Base-by-base conservation (phyloP, 768 basidiomycete species). In the Rossbeevera mucosa region DNA sequence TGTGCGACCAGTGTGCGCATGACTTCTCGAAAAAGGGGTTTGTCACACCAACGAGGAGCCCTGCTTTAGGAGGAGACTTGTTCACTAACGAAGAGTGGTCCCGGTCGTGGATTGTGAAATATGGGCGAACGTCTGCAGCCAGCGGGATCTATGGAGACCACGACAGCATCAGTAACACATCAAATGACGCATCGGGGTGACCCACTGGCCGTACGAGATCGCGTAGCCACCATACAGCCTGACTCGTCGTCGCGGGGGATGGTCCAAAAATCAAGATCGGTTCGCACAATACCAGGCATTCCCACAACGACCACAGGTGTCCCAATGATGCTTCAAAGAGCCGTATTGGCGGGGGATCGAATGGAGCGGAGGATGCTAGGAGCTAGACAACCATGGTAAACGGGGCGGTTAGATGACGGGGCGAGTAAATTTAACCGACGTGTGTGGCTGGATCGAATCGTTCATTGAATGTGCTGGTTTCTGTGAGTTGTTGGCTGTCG, bases 81-180 rank as follows among this genome's bases (percentile, higher is more conserved):
- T 91, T 93, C 40, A 96, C 85, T 12, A 99, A 68, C 2, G 77
- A 62, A 3, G 77, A 59, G 56, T 87, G 83, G 54, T 96, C 94
- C n/a, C 79, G 79, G 62, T 97, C 95, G 65, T 97, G 95, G 60
- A 99, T 93, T 14, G 95, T 96, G 58, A 97, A 89, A 68, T 95
- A 99, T 0, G 95, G 95, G 8, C 95, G 80, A 60, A 91, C 82
- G 63, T 99, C 94, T 1, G 82, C 82, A 0, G 86, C 81, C 7
- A 91, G 75, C 4, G 93, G 91, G 26, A 95, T 84, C 91, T 93
- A 53, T 40, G 31, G 8, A 33, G 6, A 48, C 31, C 53, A 25
- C 20, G 30, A 30, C n/a, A 12, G 43, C 25, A 40, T 48, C 30
- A n/a, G 49, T 22, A 24, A 13, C 26, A 6, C 22, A 47, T 6